Base-by-base conservation (phyloP, 129 eudicot genomes). In the sunflower (Helianthus annuus) region DNA sequence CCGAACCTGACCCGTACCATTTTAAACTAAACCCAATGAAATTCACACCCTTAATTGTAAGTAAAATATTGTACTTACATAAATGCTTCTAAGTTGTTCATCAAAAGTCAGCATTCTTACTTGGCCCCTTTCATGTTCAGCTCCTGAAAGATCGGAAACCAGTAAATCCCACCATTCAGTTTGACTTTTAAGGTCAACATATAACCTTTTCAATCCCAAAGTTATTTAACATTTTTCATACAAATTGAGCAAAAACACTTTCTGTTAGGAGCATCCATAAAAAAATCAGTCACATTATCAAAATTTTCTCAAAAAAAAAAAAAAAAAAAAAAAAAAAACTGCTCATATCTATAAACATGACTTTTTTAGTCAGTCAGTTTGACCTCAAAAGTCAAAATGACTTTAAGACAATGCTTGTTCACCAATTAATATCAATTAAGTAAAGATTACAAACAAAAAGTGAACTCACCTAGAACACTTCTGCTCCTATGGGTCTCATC, bases 41-140 rank as follows among this genome's bases (percentile, higher is more conserved):
- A 42, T 42, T 42, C 46, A 42, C 46, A 42, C 46, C 46, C 46
- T 6, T 7, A 42, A 42, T 6, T 42, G 34, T 17, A 45, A 66
- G 36, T 13, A 68, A 1, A 34, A 32, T 13, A 60, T 2, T 32
- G 15, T 39, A 66, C 79, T 77, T 64, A 82, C 85, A 67, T 76
- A 65, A 63, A 81, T 66, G 75, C 40, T 57, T 78, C 62, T 64
- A 46, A 74, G 66, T 59, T 65, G 78, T 73, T 76, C 82, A 40
- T 81, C 79, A 9, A 77, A 72, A 19, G 69, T 72, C 51, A 48
- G 68, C 76, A 70, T 64, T 70, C 19, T 38, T 10, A 40, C 24
- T 46, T 64, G 65, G 72, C 58, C 36, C 32, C 51, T 55, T 63
- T 72, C 61, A 54, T 45, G 24, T 22, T 51, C 77, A 10, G 78